Evolutionary conservation across 2,329 filamentous ascomycete species (phyloP).

Genomic region (Diaporthe helianthi): DNA sequence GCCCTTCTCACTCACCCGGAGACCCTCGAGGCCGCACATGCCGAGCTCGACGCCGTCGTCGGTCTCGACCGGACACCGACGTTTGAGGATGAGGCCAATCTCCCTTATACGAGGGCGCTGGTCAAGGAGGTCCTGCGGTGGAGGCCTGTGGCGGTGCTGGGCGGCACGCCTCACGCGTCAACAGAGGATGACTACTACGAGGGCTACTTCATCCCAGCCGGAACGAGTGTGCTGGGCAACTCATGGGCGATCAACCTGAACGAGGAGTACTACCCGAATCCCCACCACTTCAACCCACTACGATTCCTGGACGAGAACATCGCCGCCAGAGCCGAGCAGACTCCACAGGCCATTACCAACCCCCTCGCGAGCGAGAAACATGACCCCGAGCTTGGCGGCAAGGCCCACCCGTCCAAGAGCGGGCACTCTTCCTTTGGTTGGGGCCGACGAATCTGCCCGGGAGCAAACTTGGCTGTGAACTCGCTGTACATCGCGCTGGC

Average conservation of each 20-base stretch:
- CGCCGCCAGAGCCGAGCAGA: conserved; percentile 26
- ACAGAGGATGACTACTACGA: conserved; percentile 56
- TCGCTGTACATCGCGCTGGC: conserved; percentile 43
- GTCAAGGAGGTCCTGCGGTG: conserved; percentile 46
- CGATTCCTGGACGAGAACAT: conserved; percentile 36
- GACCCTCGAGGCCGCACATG: conserved; percentile 50
- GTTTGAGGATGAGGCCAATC: conserved; percentile 41
- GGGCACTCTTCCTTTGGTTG: conserved; percentile 55
- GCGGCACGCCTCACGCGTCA: conserved; percentile 53
- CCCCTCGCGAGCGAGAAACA: background rate
- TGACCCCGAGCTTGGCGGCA: conserved; percentile 24
- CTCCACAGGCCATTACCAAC: background rate
- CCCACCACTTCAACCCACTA: conserved; percentile 37
- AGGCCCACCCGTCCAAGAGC: conserved; percentile 36
- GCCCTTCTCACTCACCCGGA: conserved; percentile 55
- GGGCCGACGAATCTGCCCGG: conserved; percentile 48
- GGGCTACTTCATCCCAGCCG: conserved; percentile 56
- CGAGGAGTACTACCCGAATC: conserved; percentile 36
- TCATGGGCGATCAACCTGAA: conserved; percentile 42
- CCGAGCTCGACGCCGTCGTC: conserved; percentile 49
- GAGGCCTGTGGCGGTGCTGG: conserved; percentile 51
- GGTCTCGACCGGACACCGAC: conserved; percentile 43
- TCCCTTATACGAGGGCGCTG: conserved; percentile 45
- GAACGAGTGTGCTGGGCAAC: conserved; percentile 50
- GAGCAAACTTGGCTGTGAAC: conserved; percentile 36